Base-by-base conservation (phyloP, 305 asterid genomes). In the Solanum hybrid region DNA sequence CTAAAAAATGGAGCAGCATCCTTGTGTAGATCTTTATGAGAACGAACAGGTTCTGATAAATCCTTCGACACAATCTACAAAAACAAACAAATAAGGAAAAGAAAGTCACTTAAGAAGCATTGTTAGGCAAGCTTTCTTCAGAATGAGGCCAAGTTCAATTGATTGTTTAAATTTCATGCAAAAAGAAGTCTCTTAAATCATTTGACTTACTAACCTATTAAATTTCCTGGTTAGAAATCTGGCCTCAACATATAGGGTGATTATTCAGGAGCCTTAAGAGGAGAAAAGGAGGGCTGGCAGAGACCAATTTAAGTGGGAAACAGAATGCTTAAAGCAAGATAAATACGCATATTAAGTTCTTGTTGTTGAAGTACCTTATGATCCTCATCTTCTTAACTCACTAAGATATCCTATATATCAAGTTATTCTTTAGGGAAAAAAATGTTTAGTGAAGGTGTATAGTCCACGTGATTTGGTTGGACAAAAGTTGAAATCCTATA, bases 11-110 rank as follows among this genome's bases (percentile, higher is more conserved):
- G 97, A 81, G 96, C 99, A 40, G 99, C 98, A 89, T 98, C 99
- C 94, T 98, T 96, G 93, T 96, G 99, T 88, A 98, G 95, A 95
- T 96, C 99, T 92, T 96, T 98, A 90, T 97, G 99, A 22, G 99
- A 98, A 64, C 99, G 98, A 79, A 92, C 99, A 37, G 99, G 99
- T 92, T 98, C 99, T 79, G 99, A 97, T 90, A 97, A 87, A 93
- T 97, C 99, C 93, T 97, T 98, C 35, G 99, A 95, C 89, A 94
- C 98, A 93, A 98, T 97, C 99, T 98, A 93, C 93, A 91, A 34
- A 37, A 90, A 75, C 87, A 15, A 45, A 31, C 40, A 85, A 60
- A 85, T 3, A 56, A 56, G 42, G 36, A 32, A 56, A 45, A 45
- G 36, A 88, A 88, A 78, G 10, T 40, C 36, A 2, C 36, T 80